phyloP scores from a whole-genome alignment of 352 stramenopile genomes.

The Nothophytophthora sp. region DNA sequence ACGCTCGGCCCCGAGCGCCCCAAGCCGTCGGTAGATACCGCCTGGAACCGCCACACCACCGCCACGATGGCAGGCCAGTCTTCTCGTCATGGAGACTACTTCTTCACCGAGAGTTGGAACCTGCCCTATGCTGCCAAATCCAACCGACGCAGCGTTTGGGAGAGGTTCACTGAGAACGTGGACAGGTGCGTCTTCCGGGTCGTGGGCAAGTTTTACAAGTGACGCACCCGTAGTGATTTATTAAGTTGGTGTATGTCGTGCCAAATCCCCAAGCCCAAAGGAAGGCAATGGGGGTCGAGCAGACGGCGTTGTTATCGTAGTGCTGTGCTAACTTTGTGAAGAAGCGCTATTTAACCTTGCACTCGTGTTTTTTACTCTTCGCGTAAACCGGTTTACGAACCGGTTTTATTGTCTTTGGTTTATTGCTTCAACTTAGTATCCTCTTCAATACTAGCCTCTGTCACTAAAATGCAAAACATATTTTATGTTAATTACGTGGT shows the following conservation, averaged over 20 bases:
- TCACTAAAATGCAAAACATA: no score
- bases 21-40: conserved; percentile 3
- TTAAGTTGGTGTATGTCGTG: neutral
- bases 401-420: no score
- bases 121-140: conserved; percentile 12
- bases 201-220: conserved; percentile 35
- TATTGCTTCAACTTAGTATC: no score
- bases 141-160: conserved; percentile 24
- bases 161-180: conserved; percentile 22
- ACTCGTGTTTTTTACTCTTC: no score
- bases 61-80: conserved; percentile 23
- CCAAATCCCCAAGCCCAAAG: conserved; percentile 8
- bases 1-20: conserved; percentile 16
- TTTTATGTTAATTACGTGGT: no score
- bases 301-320: no score
- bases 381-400: no score
- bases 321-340: no score
- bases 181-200: conserved; percentile 31
- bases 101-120: conserved; percentile 11
- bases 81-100: conserved; percentile 5
- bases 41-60: conserved; percentile 16
- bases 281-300: no score
- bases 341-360: no score
- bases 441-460: no score
- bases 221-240: neutral